Evolutionary conservation across 495 filamentous ascomycete species (phyloP).

Genomic region (Xylaria castorea): DNA sequence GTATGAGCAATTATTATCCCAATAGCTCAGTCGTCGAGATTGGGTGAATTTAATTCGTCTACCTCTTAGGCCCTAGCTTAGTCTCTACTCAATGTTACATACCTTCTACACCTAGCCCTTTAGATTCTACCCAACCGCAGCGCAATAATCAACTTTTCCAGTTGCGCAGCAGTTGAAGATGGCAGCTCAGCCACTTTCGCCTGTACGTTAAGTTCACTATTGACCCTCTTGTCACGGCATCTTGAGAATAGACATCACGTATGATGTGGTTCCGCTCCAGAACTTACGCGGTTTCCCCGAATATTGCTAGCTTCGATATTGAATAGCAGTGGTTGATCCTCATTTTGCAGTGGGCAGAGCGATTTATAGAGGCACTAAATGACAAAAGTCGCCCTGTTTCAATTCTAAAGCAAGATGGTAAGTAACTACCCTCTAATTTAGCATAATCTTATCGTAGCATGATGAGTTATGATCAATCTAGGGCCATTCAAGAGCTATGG

Average conservation of each 20-base stretch:
- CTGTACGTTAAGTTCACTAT: neutral
- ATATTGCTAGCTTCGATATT: neutral
- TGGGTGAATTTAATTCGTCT: no score
- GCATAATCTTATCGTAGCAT: neutral
- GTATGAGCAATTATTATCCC: no score
- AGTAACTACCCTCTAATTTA: neutral
- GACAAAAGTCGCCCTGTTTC: neutral
- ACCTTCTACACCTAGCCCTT: no score
- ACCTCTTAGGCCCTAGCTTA: no score
- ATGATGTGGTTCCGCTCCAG: neutral
- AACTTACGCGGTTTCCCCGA: neutral
- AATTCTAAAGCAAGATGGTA: neutral
- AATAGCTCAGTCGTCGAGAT: no score
- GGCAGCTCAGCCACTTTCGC: neutral
- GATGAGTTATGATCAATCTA: neutral
- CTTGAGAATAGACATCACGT: neutral
- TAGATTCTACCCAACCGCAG: neutral
- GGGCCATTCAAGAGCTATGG: neutral
- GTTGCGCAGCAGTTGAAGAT: neutral
- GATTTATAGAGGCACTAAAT: neutral
- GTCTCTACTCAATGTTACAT: no score
- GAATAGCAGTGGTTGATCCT: no score
- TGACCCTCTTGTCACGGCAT: neutral
- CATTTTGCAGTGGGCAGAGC: neutral
- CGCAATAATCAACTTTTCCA: neutral